Percentiles rank a stretch among this genome's conserved stretches.
Conservation (phyloP, 768 basidiomycete species). For the Clathrus columnatus region DNA sequence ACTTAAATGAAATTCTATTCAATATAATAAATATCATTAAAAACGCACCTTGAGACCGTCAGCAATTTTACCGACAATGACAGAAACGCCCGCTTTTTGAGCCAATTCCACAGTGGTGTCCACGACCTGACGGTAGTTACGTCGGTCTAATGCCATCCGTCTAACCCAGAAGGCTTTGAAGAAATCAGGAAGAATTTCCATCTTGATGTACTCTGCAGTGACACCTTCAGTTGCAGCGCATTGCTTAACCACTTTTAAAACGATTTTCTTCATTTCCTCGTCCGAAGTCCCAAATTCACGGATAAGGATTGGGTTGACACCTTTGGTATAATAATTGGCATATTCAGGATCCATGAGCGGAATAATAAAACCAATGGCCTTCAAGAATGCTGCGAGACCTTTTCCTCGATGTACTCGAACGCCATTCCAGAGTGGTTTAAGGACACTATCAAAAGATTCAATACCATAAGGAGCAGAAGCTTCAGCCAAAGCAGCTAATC, state of each 20-base stretch:
- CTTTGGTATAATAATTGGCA: conserved; percentile 97
- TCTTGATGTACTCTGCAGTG: conserved; percentile 89
- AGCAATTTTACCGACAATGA: conserved; percentile 83
- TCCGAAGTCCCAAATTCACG: conserved; percentile 99
- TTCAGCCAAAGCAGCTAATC: conserved; percentile 89
- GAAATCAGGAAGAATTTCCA: conserved; percentile 97
- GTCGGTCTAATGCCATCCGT: conserved; percentile 92
- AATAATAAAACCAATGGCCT: conserved; percentile 98
- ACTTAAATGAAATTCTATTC: background rate
- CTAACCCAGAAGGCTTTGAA: conserved; percentile 99
- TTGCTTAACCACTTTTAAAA: conserved; percentile 97
- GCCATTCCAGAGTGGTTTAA: conserved; percentile 90
- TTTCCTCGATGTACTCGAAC: conserved; percentile 94
- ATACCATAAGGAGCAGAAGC: conserved; percentile 98
- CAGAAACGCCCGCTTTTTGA: conserved; percentile 92
- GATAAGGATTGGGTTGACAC: conserved; percentile 92
- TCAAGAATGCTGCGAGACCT: conserved; percentile 89
- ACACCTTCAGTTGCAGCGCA: conserved; percentile 99
- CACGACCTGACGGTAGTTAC: conserved; percentile 95
- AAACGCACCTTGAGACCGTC: conserved; percentile 67
- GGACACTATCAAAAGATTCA: conserved; percentile 96
- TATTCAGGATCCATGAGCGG: conserved; percentile 99
- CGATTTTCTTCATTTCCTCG: conserved; percentile 99
- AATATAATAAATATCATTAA: background rate
- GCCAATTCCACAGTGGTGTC: conserved; percentile 98